A percentile compares a stretch with the other conserved stretches of the same genome.
phyloP scores from a whole-genome alignment of 768 basidiomycete genomes.

The Calocybe gangraenosa region DNA sequence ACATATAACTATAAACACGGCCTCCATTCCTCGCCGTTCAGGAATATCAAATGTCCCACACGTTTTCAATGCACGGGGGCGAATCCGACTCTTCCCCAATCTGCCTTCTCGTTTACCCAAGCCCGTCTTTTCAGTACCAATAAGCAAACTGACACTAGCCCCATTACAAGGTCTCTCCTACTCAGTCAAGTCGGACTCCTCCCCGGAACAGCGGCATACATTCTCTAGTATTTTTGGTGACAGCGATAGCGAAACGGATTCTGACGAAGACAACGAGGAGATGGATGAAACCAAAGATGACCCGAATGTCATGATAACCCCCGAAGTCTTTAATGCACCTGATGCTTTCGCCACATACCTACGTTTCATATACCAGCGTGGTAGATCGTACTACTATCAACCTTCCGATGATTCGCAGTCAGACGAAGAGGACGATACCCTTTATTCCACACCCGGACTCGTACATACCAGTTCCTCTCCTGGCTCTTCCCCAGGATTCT shows the following conservation, averaged over 20 bases:
- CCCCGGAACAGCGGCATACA: slow-evolving; percentile 18
- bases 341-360: slow-evolving; percentile 18
- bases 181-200: slow-evolving; percentile 5
- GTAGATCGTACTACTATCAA: slow-evolving; percentile 14
- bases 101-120: slow-evolving; percentile 15
- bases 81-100: slow-evolving; percentile 30
- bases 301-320: slow-evolving; percentile 5
- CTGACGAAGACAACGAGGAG: slow-evolving; percentile 18
- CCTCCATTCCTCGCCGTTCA: slow-evolving; percentile 45
- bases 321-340: slow-evolving; percentile 14
- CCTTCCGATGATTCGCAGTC: slow-evolving; percentile 8
- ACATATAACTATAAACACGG: slow-evolving; percentile 61
- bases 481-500: slow-evolving; percentile 5
- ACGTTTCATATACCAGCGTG: slow-evolving; percentile 14
- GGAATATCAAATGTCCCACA: slow-evolving; percentile 60
- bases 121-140: slow-evolving; percentile 17
- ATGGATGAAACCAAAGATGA: slow-evolving; percentile 22
- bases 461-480: slow-evolving; percentile 10
- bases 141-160: slow-evolving; percentile 8
- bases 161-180: too few relatives aligned
- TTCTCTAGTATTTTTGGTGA: slow-evolving; percentile 12
- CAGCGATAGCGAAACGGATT: slow-evolving; percentile 12
- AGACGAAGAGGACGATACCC: slow-evolving; percentile 6
- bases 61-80: slow-evolving; percentile 52
- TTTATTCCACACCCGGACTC: slow-evolving; percentile 10